Percentiles rank a stretch among this genome's conserved stretches.
phyloP scores from a whole-genome alignment of 345 rosid genomes.

The Lepidium sativum region DNA sequence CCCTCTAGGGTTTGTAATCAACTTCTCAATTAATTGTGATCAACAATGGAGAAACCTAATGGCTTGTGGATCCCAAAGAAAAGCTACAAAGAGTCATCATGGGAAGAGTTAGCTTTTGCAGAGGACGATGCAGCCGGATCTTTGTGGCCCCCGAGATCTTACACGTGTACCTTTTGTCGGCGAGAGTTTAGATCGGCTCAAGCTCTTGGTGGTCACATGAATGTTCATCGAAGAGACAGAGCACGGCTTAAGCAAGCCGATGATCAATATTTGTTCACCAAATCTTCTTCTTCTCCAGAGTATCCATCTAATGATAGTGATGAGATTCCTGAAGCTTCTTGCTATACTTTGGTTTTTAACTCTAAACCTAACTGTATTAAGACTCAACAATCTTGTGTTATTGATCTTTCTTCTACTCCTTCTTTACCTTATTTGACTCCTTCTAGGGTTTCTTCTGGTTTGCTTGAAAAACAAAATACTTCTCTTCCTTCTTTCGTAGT shows the following conservation, averaged over 20 bases:
- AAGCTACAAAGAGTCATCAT: conserved; percentile 37
- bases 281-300: conserved; percentile 30
- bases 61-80: conserved; percentile 9
- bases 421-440: conserved; percentile 21
- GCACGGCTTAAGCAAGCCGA: conserved; percentile 71
- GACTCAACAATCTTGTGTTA: conserved; percentile 20
- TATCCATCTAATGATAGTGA: conserved; percentile 28
- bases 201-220: conserved; percentile 97
- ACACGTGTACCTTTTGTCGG: conserved; percentile 73
- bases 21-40: background rate
- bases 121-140: conserved; percentile 74
- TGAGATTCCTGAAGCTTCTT: conserved; percentile 16
- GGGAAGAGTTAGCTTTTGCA: conserved; percentile 90
- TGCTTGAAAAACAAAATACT: conserved; percentile 23
- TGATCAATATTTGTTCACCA: conserved; percentile 28
- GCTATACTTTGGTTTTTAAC: conserved; percentile 40
- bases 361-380: conserved; percentile 52
- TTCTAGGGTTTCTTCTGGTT: conserved; percentile 47
- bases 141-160: conserved; percentile 92
- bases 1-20: conserved; percentile 22
- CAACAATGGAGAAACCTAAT: conserved; percentile 14
- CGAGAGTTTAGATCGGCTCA: conserved; percentile 85
- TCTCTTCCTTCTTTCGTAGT: conserved; percentile 27
- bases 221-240: conserved; percentile 88
- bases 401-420: conserved; percentile 28